A percentile compares a stretch with the other conserved stretches of the same genome.
Conservation (phyloP, 2,329 filamentous ascomycete species). For the Neonectria ditissima region DNA sequence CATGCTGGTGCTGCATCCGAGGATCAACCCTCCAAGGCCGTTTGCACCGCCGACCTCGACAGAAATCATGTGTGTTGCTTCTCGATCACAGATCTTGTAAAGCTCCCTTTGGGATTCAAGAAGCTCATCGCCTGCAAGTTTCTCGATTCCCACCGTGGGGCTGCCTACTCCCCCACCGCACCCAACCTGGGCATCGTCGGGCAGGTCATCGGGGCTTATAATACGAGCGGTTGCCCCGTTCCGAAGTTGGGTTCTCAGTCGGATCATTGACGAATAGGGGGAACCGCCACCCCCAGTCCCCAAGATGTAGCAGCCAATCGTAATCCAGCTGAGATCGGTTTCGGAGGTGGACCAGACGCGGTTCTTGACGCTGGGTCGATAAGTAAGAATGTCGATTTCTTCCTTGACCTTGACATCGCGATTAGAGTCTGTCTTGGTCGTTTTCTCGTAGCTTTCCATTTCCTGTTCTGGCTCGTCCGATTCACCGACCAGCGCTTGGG, state of each 20-base stretch:
- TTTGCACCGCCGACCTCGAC: constrained; percentile 77
- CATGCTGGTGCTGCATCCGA: constrained; percentile 66
- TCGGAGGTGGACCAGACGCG: constrained; percentile 69
- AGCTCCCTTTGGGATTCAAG: constrained; percentile 63
- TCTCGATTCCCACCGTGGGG: constrained; percentile 71
- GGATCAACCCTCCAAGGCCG: constrained; percentile 68
- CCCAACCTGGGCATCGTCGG: constrained; percentile 63
- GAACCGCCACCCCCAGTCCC: constrained; percentile 71
- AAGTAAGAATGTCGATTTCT: constrained; percentile 53
- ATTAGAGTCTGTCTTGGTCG: constrained; percentile 3
- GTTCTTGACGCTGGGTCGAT: constrained; percentile 62
- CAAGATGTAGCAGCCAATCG: constrained; percentile 70
- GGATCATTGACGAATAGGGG: constrained; percentile 64
- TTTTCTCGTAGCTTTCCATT: constrained; percentile 40
- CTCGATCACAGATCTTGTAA: constrained; percentile 60
- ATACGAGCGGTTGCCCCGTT: constrained; percentile 63
- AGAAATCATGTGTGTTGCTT: constrained; percentile 68
- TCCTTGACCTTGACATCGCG: constrained; percentile 19
- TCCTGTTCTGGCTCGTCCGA: constrained; percentile 16
- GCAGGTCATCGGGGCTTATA: constrained; percentile 62
- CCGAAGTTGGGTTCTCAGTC: constrained; percentile 63
- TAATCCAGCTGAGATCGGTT: constrained; percentile 67
- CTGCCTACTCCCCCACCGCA: constrained; percentile 70
- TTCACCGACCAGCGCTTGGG: constrained; percentile 14
- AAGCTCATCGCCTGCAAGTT: constrained; percentile 68